phyloP scores from a whole-genome alignment of 1,284 basidiomycete genomes.

The Chalciporus sp. region DNA sequence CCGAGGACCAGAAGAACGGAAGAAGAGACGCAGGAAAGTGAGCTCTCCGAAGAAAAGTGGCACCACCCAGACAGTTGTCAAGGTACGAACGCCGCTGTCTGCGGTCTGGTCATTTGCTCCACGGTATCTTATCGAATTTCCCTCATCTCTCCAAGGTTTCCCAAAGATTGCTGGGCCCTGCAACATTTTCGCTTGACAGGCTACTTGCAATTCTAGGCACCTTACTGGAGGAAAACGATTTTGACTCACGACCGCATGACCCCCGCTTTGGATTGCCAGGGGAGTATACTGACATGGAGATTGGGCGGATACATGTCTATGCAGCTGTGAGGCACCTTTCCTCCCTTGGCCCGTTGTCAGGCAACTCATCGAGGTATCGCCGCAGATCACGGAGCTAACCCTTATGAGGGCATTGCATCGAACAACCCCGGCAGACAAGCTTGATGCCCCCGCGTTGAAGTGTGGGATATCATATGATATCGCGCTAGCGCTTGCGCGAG shows the following conservation, averaged over 20 bases:
- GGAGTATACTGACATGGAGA: constrained; percentile 71
- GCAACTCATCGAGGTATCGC: constrained; percentile 1
- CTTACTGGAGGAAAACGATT: constrained; percentile 82
- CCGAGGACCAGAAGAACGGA: constrained; percentile 66
- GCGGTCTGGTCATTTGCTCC: no score
- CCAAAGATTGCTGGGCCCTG: constrained; percentile 80
- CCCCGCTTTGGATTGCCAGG: constrained; percentile 55
- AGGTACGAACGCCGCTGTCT: constrained; percentile 39
- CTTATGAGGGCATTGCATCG: constrained; percentile 69
- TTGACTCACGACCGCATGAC: constrained; percentile 47
- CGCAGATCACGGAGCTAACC: constrained; percentile 72
- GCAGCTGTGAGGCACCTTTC: constrained; percentile 47
- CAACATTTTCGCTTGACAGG: constrained; percentile 81
- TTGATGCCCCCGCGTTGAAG: constrained; percentile 74
- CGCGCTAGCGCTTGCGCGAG: constrained; percentile 60
- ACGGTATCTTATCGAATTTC: background rate
- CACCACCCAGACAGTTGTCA: constrained; percentile 44
- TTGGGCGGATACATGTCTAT: constrained; percentile 58
- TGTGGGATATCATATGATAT: constrained; percentile 74
- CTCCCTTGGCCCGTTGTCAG: background rate
- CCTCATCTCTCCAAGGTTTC: constrained; percentile 52
- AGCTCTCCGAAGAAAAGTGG: constrained; percentile 43
- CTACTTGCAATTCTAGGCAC: constrained; percentile 83
- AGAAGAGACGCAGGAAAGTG: constrained; percentile 52
- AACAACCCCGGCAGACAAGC: constrained; percentile 63